These are phyloP conservation scores for peach (Prunus persica) DNA, from an alignment of 306 rosid genomes.

Conservation along the genomic window Prunus_persica_NCBIv2 NC_034015.1:15440501-15441000, in stretches of 20 bases:
- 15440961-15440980: constrained; percentile 43
- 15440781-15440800: background rate
- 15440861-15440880: constrained; percentile 13
- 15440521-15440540: constrained; percentile 17
- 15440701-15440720: background rate
- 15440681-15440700: no score
- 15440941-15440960: constrained; percentile 40
- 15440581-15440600: no score
- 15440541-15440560: constrained; percentile 8
- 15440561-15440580: constrained; percentile 12
- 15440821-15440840: background rate
- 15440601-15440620: background rate
- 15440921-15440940: constrained; percentile 23
- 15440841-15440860: background rate
- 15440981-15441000: background rate
- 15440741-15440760: constrained; percentile 12
- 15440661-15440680: background rate
- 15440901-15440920: constrained; percentile 9
- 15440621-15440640: background rate
- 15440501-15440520: background rate
- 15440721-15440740: background rate
- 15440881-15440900: constrained; percentile 1
- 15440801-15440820: background rate
- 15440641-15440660: background rate
- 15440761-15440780: constrained; percentile 6